Base-by-base conservation (phyloP, 352 stramenopile species). In the Thalassiosira livingstoniorum region DNA sequence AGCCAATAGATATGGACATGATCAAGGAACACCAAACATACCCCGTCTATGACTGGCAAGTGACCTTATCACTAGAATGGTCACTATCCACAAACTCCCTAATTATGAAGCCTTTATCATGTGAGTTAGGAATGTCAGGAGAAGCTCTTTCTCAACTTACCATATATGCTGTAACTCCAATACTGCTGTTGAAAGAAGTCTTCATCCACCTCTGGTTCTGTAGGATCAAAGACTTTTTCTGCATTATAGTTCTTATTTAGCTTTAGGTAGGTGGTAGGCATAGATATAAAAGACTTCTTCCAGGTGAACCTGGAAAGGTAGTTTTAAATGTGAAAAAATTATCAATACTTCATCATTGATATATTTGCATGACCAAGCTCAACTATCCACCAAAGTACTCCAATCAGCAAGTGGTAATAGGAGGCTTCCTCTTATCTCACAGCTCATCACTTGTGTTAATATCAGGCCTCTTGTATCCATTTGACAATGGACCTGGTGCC, bases 361-460 rank as follows among this genome's bases (percentile, higher is more conserved):
- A 85, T 82, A 43, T 87, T 75, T 35, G 81, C 51, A 51, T 43
- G 0, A 37, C 64, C 79, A 2, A 86, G 31, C 31, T 78, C 66
- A n/a, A 80, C 61, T 21, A 64, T 75, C 74, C 80, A 87, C 0
- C 81, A 37, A 13, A 91, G 34, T 25, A 87, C 35, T 34, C 75
- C 79, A 75, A 89, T 87, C 4, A 83, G 55, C 4, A 47, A 76
- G 15, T 87, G 73, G 29, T 84, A 85, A 21, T 80, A 83, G 21
- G 75, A 72, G 2, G 47, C 43, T 13, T 75, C 57, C 18, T 75
- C 57, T n/a, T n/a, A 10, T 55, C n/a, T 5, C 64, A 27, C 21
- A 90, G 32, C 31, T 82, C 57, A 2, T 27, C 15, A 42, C 71
- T 75, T 3, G 77, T 63, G 63, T 91, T 80, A 11, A 90, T 74